A percentile compares a stretch with the other conserved stretches of the same genome.
These are phyloP conservation scores for Spatholobus suberectus DNA, from an alignment of 306 rosid genomes.

Conservation along the genomic window DNA sequence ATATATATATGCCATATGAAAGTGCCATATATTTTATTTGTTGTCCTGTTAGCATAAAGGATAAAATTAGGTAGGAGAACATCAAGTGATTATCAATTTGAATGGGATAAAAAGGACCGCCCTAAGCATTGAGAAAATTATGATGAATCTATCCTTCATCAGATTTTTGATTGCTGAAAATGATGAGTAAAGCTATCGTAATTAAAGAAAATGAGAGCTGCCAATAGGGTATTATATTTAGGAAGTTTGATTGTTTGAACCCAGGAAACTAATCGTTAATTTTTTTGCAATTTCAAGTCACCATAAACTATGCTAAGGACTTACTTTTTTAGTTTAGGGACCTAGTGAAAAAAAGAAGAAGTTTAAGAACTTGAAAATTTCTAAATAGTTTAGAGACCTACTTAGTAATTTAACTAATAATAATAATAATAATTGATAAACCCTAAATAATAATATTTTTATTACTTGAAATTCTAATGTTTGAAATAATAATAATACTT, in stretches of 20 bases:
- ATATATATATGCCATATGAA: no score
- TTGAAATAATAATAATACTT: no score
- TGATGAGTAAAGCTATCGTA: slow-evolving; percentile 35
- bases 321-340: no score
- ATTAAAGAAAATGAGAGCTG: slow-evolving; percentile 38
- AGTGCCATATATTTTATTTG: not conserved
- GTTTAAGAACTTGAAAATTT: no score
- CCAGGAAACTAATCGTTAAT: not conserved
- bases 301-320: no score
- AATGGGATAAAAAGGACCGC: slow-evolving; percentile 19
- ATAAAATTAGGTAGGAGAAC: slow-evolving; percentile 53
- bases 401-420: no score
- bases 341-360: no score
- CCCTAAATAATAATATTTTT: no score
- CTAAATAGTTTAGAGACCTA: no score
- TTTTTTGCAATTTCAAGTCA: no score
- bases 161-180: slow-evolving; percentile 34
- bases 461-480: no score
- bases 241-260: slow-evolving; percentile 21
- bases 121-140: slow-evolving; percentile 38
- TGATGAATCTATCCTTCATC: slow-evolving; percentile 38
- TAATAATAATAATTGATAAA: no score
- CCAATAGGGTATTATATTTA: not conserved
- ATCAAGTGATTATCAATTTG: slow-evolving; percentile 38
- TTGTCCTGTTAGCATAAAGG: slow-evolving; percentile 29